These are phyloP conservation scores for Alternaria sp. DNA, from an alignment of 2,329 filamentous ascomycete species.

Conservation along the genomic window DNA sequence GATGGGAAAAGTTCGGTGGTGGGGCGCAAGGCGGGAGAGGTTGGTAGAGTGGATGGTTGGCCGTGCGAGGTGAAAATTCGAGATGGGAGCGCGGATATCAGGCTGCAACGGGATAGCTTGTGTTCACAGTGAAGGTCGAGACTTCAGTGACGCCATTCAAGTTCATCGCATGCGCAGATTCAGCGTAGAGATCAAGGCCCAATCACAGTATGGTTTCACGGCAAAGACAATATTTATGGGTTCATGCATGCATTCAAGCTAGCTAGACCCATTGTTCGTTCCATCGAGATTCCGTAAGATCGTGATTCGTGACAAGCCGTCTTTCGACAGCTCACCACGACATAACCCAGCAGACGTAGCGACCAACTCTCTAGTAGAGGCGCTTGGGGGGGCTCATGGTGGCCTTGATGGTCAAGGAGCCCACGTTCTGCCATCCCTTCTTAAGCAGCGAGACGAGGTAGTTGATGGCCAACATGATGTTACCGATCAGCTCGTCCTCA, in stretches of 20 bases:
- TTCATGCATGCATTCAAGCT: constrained; percentile 42
- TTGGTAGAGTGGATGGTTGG: neutral
- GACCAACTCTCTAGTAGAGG: constrained; percentile 74
- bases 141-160: neutral
- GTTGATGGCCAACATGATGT: constrained; percentile 99
- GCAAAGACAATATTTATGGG: constrained; percentile 15
- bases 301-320: constrained; percentile 21
- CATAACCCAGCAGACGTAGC: constrained; percentile 21
- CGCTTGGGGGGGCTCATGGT: constrained; percentile 99
- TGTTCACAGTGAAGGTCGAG: neutral
- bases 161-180: neutral
- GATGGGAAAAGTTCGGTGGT: constrained; percentile 4
- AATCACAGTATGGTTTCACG: neutral
- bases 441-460: constrained; percentile 99
- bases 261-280: constrained; percentile 34
- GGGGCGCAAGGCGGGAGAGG: neutral
- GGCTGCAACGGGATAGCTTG: neutral
- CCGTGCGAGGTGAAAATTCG: neutral
- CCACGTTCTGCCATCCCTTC: constrained; percentile 99
- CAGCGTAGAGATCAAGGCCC: neutral
- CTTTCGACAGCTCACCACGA: constrained; percentile 23
- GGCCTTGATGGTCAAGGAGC: constrained; percentile 99
- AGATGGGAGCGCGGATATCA: neutral
- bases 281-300: constrained; percentile 28
- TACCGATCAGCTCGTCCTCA: constrained; percentile 92